Evolutionary conservation across 768 basidiomycete species (phyloP).

Genomic region (Mycena rosella): DNA sequence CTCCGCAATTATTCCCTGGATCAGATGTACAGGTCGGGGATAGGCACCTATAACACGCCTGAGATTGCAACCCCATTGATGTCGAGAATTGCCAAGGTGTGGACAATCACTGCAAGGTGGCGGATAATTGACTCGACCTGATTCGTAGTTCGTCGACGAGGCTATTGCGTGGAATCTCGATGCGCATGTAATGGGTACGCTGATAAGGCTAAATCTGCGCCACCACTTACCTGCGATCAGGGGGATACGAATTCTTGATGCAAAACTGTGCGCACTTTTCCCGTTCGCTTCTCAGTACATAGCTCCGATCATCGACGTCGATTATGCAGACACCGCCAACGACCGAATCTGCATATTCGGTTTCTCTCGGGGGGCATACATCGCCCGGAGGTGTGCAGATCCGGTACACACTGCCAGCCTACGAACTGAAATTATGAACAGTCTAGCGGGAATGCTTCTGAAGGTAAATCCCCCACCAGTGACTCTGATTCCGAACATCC

Average conservation of each 20-base stretch:
- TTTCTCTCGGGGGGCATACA: conserved; percentile 77
- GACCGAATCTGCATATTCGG: conserved; percentile 54
- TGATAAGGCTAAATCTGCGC: no score
- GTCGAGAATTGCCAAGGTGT: conserved; percentile 49
- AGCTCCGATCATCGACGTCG: not conserved
- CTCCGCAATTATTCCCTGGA: not conserved
- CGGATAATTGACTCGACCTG: no score
- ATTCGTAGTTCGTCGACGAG: conserved; percentile 54
- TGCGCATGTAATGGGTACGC: conserved; percentile 64
- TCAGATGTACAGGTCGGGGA: conserved; percentile 59
- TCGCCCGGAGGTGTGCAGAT: conserved; percentile 65
- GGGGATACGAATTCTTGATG: conserved; percentile 72
- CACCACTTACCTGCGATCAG: conserved; percentile 43
- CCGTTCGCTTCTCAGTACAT: no score
- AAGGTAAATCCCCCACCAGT: conserved; percentile 66
- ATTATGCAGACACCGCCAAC: conserved; percentile 50
- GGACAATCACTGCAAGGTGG: no score
- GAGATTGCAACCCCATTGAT: conserved; percentile 61
- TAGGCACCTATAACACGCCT: conserved; percentile 70
- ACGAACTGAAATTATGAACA: no score
- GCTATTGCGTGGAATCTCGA: conserved; percentile 62
- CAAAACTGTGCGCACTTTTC: conserved; percentile 69
- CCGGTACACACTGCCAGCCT: no score
- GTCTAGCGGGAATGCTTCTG: conserved; percentile 59
- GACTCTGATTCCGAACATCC: conserved; percentile 44